Conservation (phyloP, 2,329 filamentous ascomycete species). For the Clonostachys byssicola region DNA sequence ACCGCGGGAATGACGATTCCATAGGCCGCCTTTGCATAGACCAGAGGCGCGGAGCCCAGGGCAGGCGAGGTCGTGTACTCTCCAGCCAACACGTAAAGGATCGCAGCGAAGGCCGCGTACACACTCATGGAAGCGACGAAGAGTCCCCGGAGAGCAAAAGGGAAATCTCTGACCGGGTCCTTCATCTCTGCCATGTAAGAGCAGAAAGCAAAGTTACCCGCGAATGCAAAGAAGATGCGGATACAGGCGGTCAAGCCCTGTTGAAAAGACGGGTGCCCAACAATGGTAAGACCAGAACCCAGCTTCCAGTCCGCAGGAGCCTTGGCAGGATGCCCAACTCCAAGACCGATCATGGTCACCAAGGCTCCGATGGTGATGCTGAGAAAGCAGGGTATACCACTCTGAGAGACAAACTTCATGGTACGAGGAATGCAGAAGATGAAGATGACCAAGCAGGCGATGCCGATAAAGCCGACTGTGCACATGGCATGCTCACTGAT, state of each 20-base stretch:
- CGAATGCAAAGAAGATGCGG: conserved; percentile 26
- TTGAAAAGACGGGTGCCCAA: conserved; percentile 19
- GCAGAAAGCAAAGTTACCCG: conserved; percentile 30
- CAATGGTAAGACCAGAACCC: conserved; percentile 15
- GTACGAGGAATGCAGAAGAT: conserved; percentile 63
- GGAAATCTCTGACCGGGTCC: conserved; percentile 20
- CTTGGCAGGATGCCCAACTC: conserved; percentile 16
- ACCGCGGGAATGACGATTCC: conserved; percentile 20
- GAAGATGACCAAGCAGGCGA: conserved; percentile 60
- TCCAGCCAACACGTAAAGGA: conserved; percentile 20
- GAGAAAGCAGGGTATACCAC: conserved; percentile 20
- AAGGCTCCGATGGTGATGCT: conserved; percentile 24
- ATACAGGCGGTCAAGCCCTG: conserved; percentile 23
- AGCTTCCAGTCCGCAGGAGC: conserved; percentile 15
- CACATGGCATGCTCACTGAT: conserved; percentile 58
- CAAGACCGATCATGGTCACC: conserved; percentile 27
- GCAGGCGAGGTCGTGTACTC: conserved; percentile 23
- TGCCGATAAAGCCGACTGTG: conserved; percentile 64
- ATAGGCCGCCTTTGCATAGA: conserved; percentile 24
- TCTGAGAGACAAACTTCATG: conserved; percentile 37
- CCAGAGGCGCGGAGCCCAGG: conserved; percentile 20
- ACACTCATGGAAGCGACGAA: conserved; percentile 22
- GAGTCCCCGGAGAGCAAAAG: conserved; percentile 18
- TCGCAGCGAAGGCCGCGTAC: conserved; percentile 21
- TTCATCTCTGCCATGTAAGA: conserved; percentile 26